Percentiles rank a stretch among this genome's conserved stretches.
phyloP scores from a whole-genome alignment of 352 stramenopile genomes.

The Globisporangium mamillatum region DNA sequence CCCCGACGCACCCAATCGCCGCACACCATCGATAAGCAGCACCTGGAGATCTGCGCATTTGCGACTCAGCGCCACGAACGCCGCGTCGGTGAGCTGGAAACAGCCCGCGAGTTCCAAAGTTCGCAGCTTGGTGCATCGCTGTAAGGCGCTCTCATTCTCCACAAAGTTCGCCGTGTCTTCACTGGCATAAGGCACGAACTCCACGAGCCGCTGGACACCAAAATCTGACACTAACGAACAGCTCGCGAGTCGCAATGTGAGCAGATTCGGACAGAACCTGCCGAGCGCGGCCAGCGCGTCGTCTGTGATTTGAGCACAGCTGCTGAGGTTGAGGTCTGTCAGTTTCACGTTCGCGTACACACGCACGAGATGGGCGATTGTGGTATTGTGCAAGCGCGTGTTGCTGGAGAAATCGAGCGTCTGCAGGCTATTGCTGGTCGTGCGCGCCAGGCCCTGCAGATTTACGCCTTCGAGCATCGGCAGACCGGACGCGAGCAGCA shows the following conservation, averaged over 20 bases:
- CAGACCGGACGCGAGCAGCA: constrained; percentile 37
- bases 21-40: constrained; percentile 61
- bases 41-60: constrained; percentile 37
- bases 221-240: constrained; percentile 55
- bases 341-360: constrained; percentile 30
- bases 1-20: constrained; percentile 33
- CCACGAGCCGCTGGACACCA: constrained; percentile 49
- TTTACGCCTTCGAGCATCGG: constrained; percentile 56
- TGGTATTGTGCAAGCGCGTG: constrained; percentile 35
- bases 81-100: constrained; percentile 55
- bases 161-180: constrained; percentile 28
- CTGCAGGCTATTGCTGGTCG: constrained; percentile 26
- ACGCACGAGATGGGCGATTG: constrained; percentile 40
- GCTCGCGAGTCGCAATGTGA: constrained; percentile 41
- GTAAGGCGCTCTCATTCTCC: constrained; percentile 18
- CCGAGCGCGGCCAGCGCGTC: constrained; percentile 51
- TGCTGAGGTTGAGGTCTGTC: constrained; percentile 48
- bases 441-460: constrained; percentile 42
- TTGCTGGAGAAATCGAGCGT: constrained; percentile 36
- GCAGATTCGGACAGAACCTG: constrained; percentile 31
- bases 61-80: constrained; percentile 32
- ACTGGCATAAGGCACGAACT: constrained; percentile 21
- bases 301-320: constrained; percentile 53
- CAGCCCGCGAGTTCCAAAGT: constrained; percentile 65
- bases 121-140: constrained; percentile 40